Evolutionary conservation across 2,329 filamentous ascomycete genomes (phyloP).

Genomic region (Didymella arachidicola): DNA sequence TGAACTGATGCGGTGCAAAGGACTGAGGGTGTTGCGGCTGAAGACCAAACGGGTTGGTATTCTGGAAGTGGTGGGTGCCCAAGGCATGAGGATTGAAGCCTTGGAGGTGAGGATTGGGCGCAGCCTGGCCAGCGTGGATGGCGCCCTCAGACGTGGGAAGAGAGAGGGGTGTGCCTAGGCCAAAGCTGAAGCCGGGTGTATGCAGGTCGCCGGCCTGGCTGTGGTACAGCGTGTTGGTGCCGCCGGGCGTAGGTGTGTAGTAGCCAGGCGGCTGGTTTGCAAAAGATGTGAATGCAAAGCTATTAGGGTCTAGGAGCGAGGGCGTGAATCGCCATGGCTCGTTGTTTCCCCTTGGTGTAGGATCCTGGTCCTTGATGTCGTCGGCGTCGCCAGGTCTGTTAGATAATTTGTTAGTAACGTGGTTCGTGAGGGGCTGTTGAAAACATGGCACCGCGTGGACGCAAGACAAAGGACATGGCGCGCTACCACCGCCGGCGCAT

Average conservation of each 20-base stretch:
- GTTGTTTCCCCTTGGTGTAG: slow-evolving; percentile 78
- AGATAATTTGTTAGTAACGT: slow-evolving; percentile 22
- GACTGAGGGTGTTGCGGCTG: slow-evolving; percentile 57
- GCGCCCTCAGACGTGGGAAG: slow-evolving; percentile 74
- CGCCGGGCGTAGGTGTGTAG: slow-evolving; percentile 87
- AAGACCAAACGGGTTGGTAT: slow-evolving; percentile 74
- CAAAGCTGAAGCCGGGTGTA: slow-evolving; percentile 77
- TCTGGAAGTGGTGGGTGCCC: slow-evolving; percentile 60
- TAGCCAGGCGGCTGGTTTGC: slow-evolving; percentile 82
- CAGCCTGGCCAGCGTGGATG: slow-evolving; percentile 65
- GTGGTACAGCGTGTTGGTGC: slow-evolving; percentile 81
- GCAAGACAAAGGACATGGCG: slow-evolving; percentile 14
- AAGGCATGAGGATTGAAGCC: slow-evolving; percentile 66
- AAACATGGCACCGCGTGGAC: slow-evolving; percentile 1
- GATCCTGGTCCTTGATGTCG: slow-evolving; percentile 77
- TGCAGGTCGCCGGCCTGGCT: slow-evolving; percentile 86
- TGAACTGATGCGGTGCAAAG: slow-evolving; percentile 80
- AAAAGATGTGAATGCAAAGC: slow-evolving; percentile 80
- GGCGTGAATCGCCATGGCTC: slow-evolving; percentile 90
- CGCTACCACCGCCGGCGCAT: slow-evolving; percentile 6
- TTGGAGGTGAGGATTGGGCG: slow-evolving; percentile 61
- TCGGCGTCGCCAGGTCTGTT: slow-evolving; percentile 57
- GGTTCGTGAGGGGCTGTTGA: slow-evolving; percentile 3
- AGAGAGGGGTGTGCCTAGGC: slow-evolving; percentile 81
- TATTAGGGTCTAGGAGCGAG: slow-evolving; percentile 84